Evolutionary conservation across 495 filamentous ascomycete genomes (phyloP), one percentile per base, ranked within the genome.

Genomic region (Penicillium canariense): DNA sequence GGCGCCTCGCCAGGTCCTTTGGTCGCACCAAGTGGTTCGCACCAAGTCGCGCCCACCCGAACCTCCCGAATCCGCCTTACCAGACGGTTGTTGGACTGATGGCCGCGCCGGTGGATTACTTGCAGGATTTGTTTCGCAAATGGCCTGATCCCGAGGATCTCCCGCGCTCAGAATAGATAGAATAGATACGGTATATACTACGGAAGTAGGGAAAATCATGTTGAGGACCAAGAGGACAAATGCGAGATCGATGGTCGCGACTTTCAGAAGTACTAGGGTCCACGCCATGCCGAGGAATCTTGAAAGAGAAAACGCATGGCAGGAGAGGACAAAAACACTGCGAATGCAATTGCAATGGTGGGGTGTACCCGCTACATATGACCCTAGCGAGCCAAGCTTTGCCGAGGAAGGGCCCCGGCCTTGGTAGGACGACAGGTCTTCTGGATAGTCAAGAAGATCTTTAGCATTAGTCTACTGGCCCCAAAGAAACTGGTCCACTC

Each of bases 21-120:
- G 73, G 66, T 12, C 68, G 77, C 23, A 85, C 83, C 28, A 88
- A 88, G 68, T 69, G 74, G 30, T 84, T 87, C 60, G 78, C 81
- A 0, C 84, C 84, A 0, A 80, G 80, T 2, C 72, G 79, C 7
- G 78, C 77, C 17, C 83, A 86, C 61, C 81, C 82, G 17, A 61
- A 45, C 25, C 62, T 67, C 6, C 68, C 66, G 2, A 55, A 55
- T 42, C 61, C 68, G 2, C 64, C 58, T 1, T 72, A 62, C 48
- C 66, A 69, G 52, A 69, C 62, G 1, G 63, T 55, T 1, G 52
- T 59, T 10, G 65, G 57, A 4, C 26, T 74, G 20, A 45, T 74
- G 30, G 60, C 66, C 8, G 68, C 69, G 18, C 71, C 71, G 39
- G 43, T 67, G 27, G 69, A 74, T 53, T 61, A 68, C 52, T 34